Conservation (phyloP, 495 filamentous ascomycete species). For the Schizothecium vesticola region DNA sequence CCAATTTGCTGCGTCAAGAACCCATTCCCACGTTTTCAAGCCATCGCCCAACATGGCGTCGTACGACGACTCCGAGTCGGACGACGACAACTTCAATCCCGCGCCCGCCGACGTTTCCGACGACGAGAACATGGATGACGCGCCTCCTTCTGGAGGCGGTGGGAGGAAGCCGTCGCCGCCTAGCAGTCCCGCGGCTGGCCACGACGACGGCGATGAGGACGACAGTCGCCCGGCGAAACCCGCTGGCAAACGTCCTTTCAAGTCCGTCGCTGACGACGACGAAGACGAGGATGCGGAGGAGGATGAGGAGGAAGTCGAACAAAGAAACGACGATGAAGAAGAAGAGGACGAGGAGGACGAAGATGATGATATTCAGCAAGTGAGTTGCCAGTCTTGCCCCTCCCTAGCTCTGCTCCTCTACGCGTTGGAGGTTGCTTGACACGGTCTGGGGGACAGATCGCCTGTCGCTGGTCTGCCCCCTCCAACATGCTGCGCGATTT, state of each 20-base stretch:
- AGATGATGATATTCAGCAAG: conserved; percentile 36
- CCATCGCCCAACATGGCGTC: conserved; percentile 23
- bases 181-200: conserved; percentile 21
- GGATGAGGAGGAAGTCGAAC: conserved; percentile 51
- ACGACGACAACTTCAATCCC: conserved; percentile 81
- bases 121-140: conserved; percentile 41
- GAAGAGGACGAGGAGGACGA: conserved; percentile 57
- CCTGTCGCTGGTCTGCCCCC: not conserved
- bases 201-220: conserved; percentile 40
- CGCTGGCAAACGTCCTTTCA: conserved; percentile 16
- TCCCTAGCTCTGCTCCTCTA: not conserved
- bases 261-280: conserved; percentile 42
- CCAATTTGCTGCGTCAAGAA: not conserved
- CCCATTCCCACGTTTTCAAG: not conserved
- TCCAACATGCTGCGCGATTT: not conserved
- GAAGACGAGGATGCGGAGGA: conserved; percentile 34
- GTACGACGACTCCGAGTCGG: conserved; percentile 55
- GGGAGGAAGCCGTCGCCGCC: conserved; percentile 9
- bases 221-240: conserved; percentile 24
- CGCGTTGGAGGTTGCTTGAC: not conserved
- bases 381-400: conserved; percentile 17
- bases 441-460: not conserved
- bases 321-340: conserved; percentile 52
- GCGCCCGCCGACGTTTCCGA: conserved; percentile 62
- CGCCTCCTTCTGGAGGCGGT: not conserved